phyloP scores from a whole-genome alignment of 73 alveolate species.

The Effrenium voratum region DNA sequence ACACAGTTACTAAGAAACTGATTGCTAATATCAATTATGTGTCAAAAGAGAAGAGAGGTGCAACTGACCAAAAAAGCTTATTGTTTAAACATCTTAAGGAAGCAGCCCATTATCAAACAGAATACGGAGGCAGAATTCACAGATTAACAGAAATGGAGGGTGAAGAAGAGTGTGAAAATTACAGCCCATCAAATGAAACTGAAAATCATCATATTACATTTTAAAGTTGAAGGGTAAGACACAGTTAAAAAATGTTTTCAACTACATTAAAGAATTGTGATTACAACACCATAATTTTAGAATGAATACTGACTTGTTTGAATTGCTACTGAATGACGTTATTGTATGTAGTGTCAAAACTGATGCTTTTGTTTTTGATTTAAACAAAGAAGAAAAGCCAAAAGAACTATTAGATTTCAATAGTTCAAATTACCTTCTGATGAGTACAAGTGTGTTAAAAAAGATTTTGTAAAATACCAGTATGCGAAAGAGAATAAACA shows the following conservation, averaged over 20 bases:
- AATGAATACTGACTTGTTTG: background rate
- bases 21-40: background rate
- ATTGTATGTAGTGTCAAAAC: background rate
- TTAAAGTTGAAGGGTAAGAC: no score
- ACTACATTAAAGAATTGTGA: background rate
- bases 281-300: conserved; percentile 4
- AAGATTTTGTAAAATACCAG: background rate
- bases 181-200: no score
- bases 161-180: no score
- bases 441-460: background rate
- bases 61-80: background rate
- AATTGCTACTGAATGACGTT: background rate
- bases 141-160: background rate
- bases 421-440: background rate
- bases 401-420: background rate
- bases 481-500: background rate
- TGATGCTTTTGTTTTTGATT: conserved; percentile 6
- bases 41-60: background rate
- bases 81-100: background rate
- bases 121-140: conserved; percentile 23
- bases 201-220: no score
- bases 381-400: background rate
- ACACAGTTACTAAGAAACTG: no score
- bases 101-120: background rate
- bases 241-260: no score